These are phyloP conservation scores for Geosmithia putterillii DNA, from an alignment of 2,329 filamentous ascomycete species.

Conservation along the genomic window DNA sequence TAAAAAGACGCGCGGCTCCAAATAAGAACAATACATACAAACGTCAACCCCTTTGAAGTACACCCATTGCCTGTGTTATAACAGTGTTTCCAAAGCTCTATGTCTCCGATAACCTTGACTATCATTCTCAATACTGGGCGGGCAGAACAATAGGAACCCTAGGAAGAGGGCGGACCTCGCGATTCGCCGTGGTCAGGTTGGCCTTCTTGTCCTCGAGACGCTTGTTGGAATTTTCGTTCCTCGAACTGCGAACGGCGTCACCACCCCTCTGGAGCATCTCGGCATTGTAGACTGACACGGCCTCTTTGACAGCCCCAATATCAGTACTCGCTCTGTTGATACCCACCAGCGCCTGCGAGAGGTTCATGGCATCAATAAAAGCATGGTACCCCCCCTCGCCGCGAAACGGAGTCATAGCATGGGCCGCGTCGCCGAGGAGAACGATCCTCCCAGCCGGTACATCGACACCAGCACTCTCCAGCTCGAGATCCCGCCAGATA, in stretches of 20 bases:
- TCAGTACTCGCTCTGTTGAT: not conserved
- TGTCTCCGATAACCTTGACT: no score
- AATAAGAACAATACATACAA: no score
- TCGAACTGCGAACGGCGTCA: not conserved
- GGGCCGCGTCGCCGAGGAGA: not conserved
- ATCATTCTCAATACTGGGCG: no score
- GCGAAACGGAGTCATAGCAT: not conserved
- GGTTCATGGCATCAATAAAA: not conserved
- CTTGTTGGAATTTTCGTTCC: not conserved
- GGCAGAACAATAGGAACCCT: no score
- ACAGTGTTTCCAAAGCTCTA: no score
- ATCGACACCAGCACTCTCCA: no score
- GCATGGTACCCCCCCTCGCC: slow-evolving; percentile 6
- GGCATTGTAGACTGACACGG: not conserved
- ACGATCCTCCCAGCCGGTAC: not conserved
- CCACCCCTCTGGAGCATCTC: not conserved
- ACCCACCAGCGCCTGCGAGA: not conserved
- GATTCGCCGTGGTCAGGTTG: no score
- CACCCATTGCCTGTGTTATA: no score
- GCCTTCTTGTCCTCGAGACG: no score
- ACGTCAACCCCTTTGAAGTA: no score
- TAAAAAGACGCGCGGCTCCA: no score
- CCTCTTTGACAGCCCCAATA: not conserved
- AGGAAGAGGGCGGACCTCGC: no score
- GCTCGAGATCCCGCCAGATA: not conserved